These are phyloP conservation scores for Globisporangium camurandrum DNA, from an alignment of 352 stramenopile species.

Conservation along the genomic window DNA sequence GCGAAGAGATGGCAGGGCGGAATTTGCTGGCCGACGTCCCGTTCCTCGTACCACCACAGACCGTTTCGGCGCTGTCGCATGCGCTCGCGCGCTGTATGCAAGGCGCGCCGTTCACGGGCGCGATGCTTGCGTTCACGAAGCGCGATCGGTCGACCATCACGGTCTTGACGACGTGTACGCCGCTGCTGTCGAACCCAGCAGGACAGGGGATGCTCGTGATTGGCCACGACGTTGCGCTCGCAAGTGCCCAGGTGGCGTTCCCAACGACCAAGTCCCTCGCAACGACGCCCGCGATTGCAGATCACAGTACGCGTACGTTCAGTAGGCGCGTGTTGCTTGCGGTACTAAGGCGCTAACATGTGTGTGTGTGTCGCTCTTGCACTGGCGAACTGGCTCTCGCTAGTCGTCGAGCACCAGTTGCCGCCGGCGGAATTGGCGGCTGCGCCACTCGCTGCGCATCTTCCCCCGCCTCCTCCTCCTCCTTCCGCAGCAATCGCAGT, in stretches of 20 bases:
- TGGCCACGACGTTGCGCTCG: slow-evolving; percentile 53
- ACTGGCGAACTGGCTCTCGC: slow-evolving; percentile 7
- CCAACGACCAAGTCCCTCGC: slow-evolving; percentile 35
- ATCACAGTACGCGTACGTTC: slow-evolving; percentile 39
- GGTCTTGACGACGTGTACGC: slow-evolving; percentile 62
- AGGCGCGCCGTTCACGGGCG: slow-evolving; percentile 33
- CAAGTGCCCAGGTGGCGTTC: slow-evolving; percentile 35
- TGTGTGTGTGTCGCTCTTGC: slow-evolving; percentile 2
- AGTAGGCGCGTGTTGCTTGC: neutral
- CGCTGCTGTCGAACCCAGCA: slow-evolving; percentile 64
- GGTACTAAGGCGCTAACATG: neutral
- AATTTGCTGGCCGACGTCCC: slow-evolving; percentile 64
- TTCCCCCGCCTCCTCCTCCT: neutral
- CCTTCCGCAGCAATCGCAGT: no score
- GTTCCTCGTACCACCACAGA: slow-evolving; percentile 55
- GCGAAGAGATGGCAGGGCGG: slow-evolving; percentile 76
- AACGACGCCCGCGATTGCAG: slow-evolving; percentile 44
- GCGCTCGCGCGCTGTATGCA: slow-evolving; percentile 56
- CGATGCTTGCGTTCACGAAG: slow-evolving; percentile 55
- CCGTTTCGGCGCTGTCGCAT: slow-evolving; percentile 40
- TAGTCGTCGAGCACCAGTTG: slow-evolving; percentile 7
- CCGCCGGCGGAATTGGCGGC: slow-evolving; percentile 5
- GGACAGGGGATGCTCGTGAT: slow-evolving; percentile 78
- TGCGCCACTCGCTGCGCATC: neutral
- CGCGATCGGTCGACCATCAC: slow-evolving; percentile 54